Conservation (phyloP, 2,329 filamentous ascomycete species). For the Corynespora cassiicola region DNA sequence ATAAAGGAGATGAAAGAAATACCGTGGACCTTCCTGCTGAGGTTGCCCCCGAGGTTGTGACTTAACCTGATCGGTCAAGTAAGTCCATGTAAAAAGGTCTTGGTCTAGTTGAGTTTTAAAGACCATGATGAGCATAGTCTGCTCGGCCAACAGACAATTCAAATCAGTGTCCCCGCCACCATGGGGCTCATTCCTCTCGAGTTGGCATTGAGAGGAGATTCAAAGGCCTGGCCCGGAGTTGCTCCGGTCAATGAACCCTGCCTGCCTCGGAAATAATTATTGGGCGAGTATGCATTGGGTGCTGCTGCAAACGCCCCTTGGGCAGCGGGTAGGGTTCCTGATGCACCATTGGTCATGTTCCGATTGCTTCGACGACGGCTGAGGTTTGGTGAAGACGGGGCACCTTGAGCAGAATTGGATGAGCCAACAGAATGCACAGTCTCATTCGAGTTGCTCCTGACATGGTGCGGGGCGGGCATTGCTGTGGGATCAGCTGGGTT, state of each 20-base stretch:
- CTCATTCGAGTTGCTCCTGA: conserved; percentile 42
- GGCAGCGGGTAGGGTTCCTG: conserved; percentile 27
- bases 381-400: conserved; percentile 35
- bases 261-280: conserved; percentile 36
- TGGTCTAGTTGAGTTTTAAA: too few relatives aligned
- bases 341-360: conserved; percentile 33
- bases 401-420: conserved; percentile 32
- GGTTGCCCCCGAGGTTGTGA: not conserved
- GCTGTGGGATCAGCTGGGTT: conserved; percentile 22
- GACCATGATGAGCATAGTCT: too few relatives aligned
- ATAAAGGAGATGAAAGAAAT: not conserved
- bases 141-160: too few relatives aligned
- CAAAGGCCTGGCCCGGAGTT: conserved; percentile 28
- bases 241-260: conserved; percentile 27
- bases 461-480: conserved; percentile 25
- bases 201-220: conserved; percentile 32
- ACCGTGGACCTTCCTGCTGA: not conserved
- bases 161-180: conserved; percentile 42
- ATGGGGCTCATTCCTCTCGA: conserved; percentile 36
- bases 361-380: conserved; percentile 43
- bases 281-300: conserved; percentile 31
- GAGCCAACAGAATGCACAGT: conserved; percentile 36
- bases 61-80: not conserved
- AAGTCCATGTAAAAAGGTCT: too few relatives aligned
- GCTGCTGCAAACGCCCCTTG: conserved; percentile 31